Conservation (phyloP, 1,139 yeast genomes). For the Magnusiomyces ingens region DNA sequence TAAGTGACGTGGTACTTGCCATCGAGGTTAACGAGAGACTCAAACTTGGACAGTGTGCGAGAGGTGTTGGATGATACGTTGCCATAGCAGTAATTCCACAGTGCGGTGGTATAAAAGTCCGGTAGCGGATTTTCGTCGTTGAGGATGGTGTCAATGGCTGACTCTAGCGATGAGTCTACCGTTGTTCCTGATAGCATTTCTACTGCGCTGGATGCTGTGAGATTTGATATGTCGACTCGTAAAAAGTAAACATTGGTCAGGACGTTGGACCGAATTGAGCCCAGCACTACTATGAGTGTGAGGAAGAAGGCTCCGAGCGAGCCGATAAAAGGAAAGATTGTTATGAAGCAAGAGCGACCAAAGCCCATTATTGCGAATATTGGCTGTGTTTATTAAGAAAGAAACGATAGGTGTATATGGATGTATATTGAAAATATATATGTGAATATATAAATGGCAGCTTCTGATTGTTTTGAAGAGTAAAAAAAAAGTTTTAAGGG, state of each 20-base stretch:
- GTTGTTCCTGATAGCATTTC: conserved; percentile 1
- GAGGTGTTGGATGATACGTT: conserved; percentile 26
- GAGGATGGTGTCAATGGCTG: conserved; percentile 17
- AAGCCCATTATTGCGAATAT: conserved; percentile 21
- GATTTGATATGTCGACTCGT: conserved; percentile 36
- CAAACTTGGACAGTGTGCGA: conserved; percentile 22
- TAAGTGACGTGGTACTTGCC: conserved; percentile 29
- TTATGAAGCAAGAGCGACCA: conserved; percentile 30
- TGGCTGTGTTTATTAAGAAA: conserved; percentile 10
- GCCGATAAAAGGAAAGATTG: conserved; percentile 37
- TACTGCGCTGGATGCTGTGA: conserved; percentile 17
- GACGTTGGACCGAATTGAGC: conserved; percentile 34
- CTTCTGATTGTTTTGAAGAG: neutral
- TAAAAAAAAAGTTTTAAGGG: neutral
- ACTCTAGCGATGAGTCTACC: conserved; percentile 18
- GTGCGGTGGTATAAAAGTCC: conserved; percentile 55
- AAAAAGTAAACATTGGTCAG: conserved; percentile 39
- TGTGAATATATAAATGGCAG: too few species aligned
- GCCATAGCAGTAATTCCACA: conserved; percentile 75
- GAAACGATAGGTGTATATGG: too few species aligned
- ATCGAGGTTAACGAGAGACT: neutral
- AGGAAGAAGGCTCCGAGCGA: conserved; percentile 37
- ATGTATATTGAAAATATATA: too few species aligned
- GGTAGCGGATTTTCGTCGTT: conserved; percentile 44
- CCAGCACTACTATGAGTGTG: conserved; percentile 38